These are phyloP conservation scores for Lipomyces sp. DNA, from an alignment of 805 yeast species.

Conservation along the genomic window DNA sequence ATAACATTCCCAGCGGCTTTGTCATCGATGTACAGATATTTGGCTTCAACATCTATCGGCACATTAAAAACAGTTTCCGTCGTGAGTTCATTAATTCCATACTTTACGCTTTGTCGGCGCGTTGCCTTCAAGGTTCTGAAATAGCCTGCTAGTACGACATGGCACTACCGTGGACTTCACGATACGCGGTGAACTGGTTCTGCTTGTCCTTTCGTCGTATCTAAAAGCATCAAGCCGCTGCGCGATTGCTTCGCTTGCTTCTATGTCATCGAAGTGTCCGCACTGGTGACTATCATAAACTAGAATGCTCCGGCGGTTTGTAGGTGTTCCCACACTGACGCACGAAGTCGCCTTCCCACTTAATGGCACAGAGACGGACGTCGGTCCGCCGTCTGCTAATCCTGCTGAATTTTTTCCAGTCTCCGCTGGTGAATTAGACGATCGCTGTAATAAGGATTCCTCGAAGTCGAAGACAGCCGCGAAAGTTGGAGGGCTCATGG, in stretches of 20 bases:
- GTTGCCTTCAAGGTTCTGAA: background rate
- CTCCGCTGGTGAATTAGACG: background rate
- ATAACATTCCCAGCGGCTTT: background rate
- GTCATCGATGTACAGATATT: background rate
- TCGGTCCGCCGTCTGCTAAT: background rate
- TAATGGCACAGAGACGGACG: background rate
- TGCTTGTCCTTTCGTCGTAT: conserved; percentile 11
- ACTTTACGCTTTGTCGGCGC: conserved; percentile 14
- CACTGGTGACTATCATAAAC: conserved; percentile 22
- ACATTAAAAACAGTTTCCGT: background rate
- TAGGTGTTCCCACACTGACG: background rate
- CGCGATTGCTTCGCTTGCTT: conserved; percentile 13
- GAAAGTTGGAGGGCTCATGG: background rate
- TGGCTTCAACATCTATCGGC: conserved; percentile 1
- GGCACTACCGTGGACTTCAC: background rate
- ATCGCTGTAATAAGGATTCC: background rate
- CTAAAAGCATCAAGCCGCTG: conserved; percentile 6
- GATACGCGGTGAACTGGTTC: background rate
- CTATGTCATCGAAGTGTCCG: conserved; percentile 31
- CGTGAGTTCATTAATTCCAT: background rate
- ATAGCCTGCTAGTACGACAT: background rate
- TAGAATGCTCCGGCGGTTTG: background rate
- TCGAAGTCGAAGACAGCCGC: too few species aligned
- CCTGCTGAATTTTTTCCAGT: background rate
- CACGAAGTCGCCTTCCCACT: background rate